Base-by-base conservation (phyloP, 2,329 filamentous ascomycete species). In the Penicillium nordicum region DNA sequence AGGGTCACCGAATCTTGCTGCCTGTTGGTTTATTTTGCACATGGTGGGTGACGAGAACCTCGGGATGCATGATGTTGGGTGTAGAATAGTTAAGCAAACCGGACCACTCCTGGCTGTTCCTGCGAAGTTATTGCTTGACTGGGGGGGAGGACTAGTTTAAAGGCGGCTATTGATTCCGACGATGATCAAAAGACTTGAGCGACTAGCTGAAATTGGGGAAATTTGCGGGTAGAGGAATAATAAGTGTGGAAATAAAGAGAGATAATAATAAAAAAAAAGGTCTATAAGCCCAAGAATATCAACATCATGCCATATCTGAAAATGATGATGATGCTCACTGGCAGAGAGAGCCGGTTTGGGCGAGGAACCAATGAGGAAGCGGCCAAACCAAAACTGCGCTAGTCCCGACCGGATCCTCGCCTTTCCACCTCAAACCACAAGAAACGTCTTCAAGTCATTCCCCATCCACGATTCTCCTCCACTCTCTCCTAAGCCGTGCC, bases 341-440 rank as follows among this genome's bases (percentile, higher is more conserved):
- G 62, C 34, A 60, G 54, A n/a, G 30, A 55, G 30, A 60, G 50
- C 54, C 61, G 61, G 59, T 61, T 54, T 53, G 55, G 50, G 59
- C 55, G 44, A 57, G 38, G 53, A 61, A 57, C 72, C 72, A 74
- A 74, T 74, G 60, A 74, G 64, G 43, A 53, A 37, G 48, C 61
- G 25, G 64, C 60, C 62, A 70, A 74, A 74, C 67, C 53, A 59
- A 61, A 67, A 67, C 66, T 65, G 69, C 67, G 66, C 68, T 71
- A 68, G 63, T 67, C 67, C 53, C 48, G 48, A 55, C 53, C 72
- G 67, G 70, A 69, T 67, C 58, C 69, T 72, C 69, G 67, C 67
- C 71, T 70, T 70, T 74, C 71, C 67, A 72, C 69, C 68, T 73
- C 72, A 69, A 73, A 73, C 71, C 70, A 74, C 68, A 67, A 63